phyloP scores from a whole-genome alignment of 164 flowering plant genomes.

The Warburgia ugandensis region DNA sequence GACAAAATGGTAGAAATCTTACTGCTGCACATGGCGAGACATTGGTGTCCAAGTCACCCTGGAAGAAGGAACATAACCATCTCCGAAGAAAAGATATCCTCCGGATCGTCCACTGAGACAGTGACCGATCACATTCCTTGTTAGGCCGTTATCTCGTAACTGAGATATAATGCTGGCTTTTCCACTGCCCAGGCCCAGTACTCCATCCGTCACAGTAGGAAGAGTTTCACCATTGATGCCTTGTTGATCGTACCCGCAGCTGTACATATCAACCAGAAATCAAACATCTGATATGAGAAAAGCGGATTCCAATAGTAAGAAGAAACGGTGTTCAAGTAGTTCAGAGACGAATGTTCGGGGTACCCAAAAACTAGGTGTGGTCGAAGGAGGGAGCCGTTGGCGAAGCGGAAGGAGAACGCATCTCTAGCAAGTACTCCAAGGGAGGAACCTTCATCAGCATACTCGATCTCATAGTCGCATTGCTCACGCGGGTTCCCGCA shows the following conservation, averaged over 20 bases:
- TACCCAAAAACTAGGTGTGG: conserved; percentile 71
- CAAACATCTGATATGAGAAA: not conserved
- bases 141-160: conserved; percentile 49
- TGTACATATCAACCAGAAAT: conserved; percentile 13
- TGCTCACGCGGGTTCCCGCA: conserved; percentile 50
- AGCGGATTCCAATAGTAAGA: not conserved
- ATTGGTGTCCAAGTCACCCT: conserved; percentile 64
- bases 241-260: conserved; percentile 87
- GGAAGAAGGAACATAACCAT: conserved; percentile 52
- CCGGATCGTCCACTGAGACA: conserved; percentile 64
- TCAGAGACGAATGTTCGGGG: too few relatives aligned
- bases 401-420: conserved; percentile 35
- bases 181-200: conserved; percentile 85
- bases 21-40: conserved; percentile 28
- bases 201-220: conserved; percentile 70
- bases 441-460: conserved; percentile 87
- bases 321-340: not conserved
- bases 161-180: conserved; percentile 67
- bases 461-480: conserved; percentile 83
- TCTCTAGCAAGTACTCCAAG: conserved; percentile 75
- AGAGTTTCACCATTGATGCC: conserved; percentile 27
- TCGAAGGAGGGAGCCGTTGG: conserved; percentile 34
- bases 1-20: too few relatives aligned
- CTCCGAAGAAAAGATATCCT: conserved; percentile 82
- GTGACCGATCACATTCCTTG: conserved; percentile 73